phyloP scores from a whole-genome alignment of 495 filamentous ascomycete genomes.

The Penicillium diatomitis region DNA sequence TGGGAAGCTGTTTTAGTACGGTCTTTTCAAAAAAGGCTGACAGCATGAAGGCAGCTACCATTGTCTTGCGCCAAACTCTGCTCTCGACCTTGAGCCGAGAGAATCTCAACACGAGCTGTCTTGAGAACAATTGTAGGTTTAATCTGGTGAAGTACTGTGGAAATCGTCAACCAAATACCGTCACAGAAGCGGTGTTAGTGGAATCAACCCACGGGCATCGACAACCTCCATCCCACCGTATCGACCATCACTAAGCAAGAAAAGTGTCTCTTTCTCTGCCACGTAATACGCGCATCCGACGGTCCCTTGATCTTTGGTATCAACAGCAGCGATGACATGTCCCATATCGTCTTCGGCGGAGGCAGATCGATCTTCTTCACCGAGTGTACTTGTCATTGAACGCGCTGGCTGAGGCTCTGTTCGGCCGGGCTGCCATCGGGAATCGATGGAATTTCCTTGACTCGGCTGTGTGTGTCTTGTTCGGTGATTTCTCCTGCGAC shows the following conservation, averaged over 20 bases:
- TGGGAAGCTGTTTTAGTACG: constrained; percentile 2
- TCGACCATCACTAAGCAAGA: constrained; percentile 72
- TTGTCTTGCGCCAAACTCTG: constrained; percentile 19
- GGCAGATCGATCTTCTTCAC: constrained; percentile 1
- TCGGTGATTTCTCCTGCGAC: background rate
- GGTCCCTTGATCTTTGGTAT: constrained; percentile 59
- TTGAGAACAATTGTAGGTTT: constrained; percentile 75
- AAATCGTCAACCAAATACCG: background rate
- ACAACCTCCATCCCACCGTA: constrained; percentile 61
- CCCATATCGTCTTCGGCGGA: constrained; percentile 47
- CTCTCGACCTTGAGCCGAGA: constrained; percentile 13
- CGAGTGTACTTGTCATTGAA: constrained; percentile 3
- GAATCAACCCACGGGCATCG: constrained; percentile 42
- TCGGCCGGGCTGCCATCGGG: background rate
- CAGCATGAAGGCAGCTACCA: constrained; percentile 6
- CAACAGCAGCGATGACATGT: constrained; percentile 79
- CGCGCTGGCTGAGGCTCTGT: constrained; percentile 6
- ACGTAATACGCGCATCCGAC: constrained; percentile 87
- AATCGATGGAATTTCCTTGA: constrained; percentile 1
- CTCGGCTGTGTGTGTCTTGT: constrained; percentile 2
- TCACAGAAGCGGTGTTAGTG: constrained; percentile 1
- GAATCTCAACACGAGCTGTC: constrained; percentile 60
- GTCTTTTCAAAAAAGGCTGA: too few species aligned
- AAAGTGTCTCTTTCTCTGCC: constrained; percentile 62
- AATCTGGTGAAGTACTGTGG: constrained; percentile 57